Base-by-base conservation (phyloP, 495 filamentous ascomycete species). In the Penicillium angulare region DNA sequence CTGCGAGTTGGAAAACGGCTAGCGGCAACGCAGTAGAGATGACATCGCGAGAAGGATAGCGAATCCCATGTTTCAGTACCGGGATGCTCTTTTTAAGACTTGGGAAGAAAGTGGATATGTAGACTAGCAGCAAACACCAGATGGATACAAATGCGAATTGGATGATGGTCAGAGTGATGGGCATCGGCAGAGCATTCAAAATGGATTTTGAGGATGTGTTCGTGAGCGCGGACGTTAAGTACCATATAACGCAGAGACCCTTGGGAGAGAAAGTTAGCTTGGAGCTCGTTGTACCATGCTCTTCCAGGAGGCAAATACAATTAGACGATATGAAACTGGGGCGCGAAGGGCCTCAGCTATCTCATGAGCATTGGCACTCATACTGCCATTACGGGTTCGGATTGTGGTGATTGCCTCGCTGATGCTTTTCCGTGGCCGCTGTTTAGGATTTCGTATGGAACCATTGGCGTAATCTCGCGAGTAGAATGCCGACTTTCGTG, bases 151-250 rank as follows among this genome's bases (percentile, higher is more conserved):
- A 92, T 33, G 81, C 88, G 70, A 99, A 99, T 79, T 99, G 93
- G 57, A 97, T 78, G 38, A 97, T 74, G 6, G 93, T 99, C 60
- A 99, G 79, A 20, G 93, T 99, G 17, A 95, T 86, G 9, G 93
- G 95, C 66, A 87, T 89, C 26, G 89, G 85, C 52, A 97, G 91
- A 27, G 91, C 86, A 57, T 91, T 97, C 49, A 99, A 80, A 63
- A 99, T 97, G 8, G 92, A 86, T 73, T 97, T 97, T 31, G 93
- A 97, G 47, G 95, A 97, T 0, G 91, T 96, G 69, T 97, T 99
- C 50, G 93, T 95, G 53, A 97, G 73, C 43, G 93, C 92, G 22
- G 93, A 97, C 24, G 89, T 90, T 68, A 88, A 78, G 69, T 97
- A 99, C 93, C 93, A 97, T 57, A 90, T 72, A 39, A 89, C 61